Percentiles rank a stretch among this genome's conserved stretches.
Evolutionary conservation across 768 basidiomycete species (phyloP).

Genomic region (Mycena pura): DNA sequence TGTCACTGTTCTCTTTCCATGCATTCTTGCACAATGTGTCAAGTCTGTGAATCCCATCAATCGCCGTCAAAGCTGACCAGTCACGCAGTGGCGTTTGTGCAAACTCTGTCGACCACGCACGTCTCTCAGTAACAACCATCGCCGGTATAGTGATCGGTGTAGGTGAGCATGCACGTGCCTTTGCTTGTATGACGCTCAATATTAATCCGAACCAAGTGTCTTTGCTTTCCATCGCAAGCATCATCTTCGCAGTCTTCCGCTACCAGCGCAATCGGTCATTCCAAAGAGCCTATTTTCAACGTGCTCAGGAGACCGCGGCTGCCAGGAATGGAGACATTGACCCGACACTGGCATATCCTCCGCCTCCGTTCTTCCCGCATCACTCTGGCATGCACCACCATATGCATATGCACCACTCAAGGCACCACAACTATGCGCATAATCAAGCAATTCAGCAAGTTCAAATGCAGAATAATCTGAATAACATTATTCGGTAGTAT

Average conservation of each 20-base stretch:
- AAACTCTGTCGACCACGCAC: background rate
- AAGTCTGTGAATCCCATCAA: background rate
- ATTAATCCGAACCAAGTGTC: background rate
- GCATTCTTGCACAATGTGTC: conserved; percentile 7
- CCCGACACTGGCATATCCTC: background rate
- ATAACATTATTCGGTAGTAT: too few species aligned
- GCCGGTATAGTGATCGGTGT: conserved; percentile 4
- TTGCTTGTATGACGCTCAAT: background rate
- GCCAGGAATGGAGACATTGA: background rate
- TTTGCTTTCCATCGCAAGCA: conserved; percentile 5
- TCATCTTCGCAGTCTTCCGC: conserved; percentile 9
- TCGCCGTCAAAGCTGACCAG: background rate
- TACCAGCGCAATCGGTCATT: background rate
- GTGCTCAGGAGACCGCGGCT: background rate
- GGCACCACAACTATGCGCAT: conserved; percentile 7
- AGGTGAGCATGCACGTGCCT: background rate
- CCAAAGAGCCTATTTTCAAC: conserved; percentile 8
- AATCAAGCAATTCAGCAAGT: background rate
- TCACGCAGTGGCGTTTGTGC: background rate
- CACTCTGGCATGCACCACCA: background rate
- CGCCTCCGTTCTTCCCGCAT: background rate
- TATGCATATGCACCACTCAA: background rate
- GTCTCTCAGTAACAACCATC: background rate
- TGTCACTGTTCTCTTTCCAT: conserved; percentile 1
- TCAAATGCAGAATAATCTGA: conserved; percentile 6